phyloP scores from a whole-genome alignment of 2,329 filamentous ascomycete species.

The Fusarium domesticum region DNA sequence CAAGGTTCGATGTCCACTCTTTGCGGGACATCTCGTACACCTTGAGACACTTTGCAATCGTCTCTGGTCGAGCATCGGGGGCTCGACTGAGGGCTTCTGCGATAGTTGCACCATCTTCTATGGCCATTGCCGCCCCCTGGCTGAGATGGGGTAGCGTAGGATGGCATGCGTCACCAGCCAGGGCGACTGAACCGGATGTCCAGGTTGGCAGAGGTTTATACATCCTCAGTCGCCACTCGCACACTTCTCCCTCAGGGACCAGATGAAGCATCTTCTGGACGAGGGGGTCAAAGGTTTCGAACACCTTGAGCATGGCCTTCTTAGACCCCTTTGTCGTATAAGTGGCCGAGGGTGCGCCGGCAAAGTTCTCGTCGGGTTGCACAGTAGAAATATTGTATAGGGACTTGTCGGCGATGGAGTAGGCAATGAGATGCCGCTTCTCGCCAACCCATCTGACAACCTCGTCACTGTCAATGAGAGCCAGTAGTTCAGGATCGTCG shows the following conservation, averaged over 20 bases:
- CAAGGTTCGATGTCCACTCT: constrained; percentile 27
- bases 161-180: constrained; percentile 65
- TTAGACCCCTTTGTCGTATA: constrained; percentile 64
- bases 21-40: constrained; percentile 28
- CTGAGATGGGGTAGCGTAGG: constrained; percentile 65
- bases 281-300: constrained; percentile 58
- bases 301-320: constrained; percentile 57
- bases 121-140: constrained; percentile 66
- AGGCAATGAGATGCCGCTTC: constrained; percentile 65
- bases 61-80: constrained; percentile 21
- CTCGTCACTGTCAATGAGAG: constrained; percentile 53
- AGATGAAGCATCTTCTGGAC: constrained; percentile 59
- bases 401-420: constrained; percentile 59
- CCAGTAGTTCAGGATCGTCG: constrained; percentile 62
- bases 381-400: constrained; percentile 66
- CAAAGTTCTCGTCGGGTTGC: constrained; percentile 59
- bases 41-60: constrained; percentile 26
- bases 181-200: constrained; percentile 52
- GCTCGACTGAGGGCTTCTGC: constrained; percentile 23
- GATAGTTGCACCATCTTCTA: constrained; percentile 58
- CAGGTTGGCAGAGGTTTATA: constrained; percentile 62
- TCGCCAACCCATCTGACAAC: constrained; percentile 65
- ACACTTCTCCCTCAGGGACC: constrained; percentile 62
- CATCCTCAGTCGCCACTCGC: constrained; percentile 63
- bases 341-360: constrained; percentile 44